Conservation (phyloP, 176 grass and related monocot genomes). For the Dendrocalamus sinicus region DNA sequence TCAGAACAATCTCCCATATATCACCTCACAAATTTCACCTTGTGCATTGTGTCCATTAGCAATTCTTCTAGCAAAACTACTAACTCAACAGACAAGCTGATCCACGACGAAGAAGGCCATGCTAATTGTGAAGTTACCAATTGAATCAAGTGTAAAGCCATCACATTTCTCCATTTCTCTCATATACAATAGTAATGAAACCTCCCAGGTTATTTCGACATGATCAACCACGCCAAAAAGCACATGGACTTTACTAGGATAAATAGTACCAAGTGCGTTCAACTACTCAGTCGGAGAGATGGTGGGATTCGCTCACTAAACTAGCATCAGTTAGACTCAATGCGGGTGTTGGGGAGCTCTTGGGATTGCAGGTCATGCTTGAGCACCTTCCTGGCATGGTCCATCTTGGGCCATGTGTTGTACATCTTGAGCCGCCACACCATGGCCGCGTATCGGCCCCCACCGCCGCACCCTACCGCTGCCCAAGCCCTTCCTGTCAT, state of each 20-base stretch:
- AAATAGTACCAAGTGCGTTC: background rate
- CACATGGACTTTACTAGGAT: background rate
- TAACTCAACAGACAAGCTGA: background rate
- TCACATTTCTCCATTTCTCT: background rate
- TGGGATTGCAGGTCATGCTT: slow-evolving; percentile 81
- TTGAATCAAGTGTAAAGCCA: background rate
- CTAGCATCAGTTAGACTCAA: slow-evolving; percentile 86
- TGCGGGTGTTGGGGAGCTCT: slow-evolving; percentile 86
- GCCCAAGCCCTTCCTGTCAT: slow-evolving; percentile 67
- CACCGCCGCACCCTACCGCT: slow-evolving; percentile 57
- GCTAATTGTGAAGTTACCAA: background rate
- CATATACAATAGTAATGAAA: background rate
- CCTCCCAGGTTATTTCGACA: background rate
- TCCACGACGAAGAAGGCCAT: background rate
- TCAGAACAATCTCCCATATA: background rate
- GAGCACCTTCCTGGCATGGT: slow-evolving; percentile 65
- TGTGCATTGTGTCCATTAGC: background rate
- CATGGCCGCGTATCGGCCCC: slow-evolving; percentile 64
- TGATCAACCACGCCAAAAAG: background rate
- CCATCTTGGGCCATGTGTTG: slow-evolving; percentile 64
- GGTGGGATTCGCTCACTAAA: slow-evolving; percentile 51
- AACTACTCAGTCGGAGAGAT: background rate
- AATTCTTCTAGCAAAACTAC: background rate
- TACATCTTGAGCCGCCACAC: slow-evolving; percentile 90
- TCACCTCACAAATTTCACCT: background rate